Base-by-base conservation (phyloP, 441 rosid genomes). In the Melastoma candidum region DNA sequence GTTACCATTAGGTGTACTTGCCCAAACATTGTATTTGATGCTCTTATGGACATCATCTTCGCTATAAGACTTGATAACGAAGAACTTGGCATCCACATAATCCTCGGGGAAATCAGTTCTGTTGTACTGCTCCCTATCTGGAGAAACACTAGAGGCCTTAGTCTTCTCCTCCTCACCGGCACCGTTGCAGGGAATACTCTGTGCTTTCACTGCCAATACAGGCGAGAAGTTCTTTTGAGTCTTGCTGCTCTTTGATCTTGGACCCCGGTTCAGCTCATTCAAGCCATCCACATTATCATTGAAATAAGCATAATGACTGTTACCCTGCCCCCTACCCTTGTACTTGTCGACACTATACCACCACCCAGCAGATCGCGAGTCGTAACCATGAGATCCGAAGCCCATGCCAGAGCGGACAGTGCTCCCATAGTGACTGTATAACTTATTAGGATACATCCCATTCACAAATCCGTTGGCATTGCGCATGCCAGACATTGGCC, bases 11-110 rank as follows among this genome's bases (percentile, higher is more conserved):
- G 95, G 94, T 41, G 98, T 92, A 70, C 96, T 92, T 7, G 96
- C 94, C 96, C 98, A 92, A 7, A 87, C 95, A 58, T 68, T 83
- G 57, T 92, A 87, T 60, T 87, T 92, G 48, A 87, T 82, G 64
- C 96, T 82, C 74, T 92, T 87, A 59, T 92, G 98, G 46, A 92
- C 84, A 71, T 87, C 96, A 70, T 92, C 98, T 67, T 92, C 96
- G 12, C 96, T 92, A 55, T 87, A 92, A 0, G 98, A 92, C 79
- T 92, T 92, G 54, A 92, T 92, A 17, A 92, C 66, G 66, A 83
- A 92, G 76, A 82, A 82, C 64, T 83, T 87, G 24, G 96, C 95
- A 62, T 83, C 76, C 0, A 49, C 27, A 49, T 80, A 80, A 0
- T 77, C 81, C 58, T 68, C 86, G 0, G 82, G 79, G 46, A 90